Base-by-base conservation (phyloP, 805 yeast genomes). In the Yarrowia hollandica region DNA sequence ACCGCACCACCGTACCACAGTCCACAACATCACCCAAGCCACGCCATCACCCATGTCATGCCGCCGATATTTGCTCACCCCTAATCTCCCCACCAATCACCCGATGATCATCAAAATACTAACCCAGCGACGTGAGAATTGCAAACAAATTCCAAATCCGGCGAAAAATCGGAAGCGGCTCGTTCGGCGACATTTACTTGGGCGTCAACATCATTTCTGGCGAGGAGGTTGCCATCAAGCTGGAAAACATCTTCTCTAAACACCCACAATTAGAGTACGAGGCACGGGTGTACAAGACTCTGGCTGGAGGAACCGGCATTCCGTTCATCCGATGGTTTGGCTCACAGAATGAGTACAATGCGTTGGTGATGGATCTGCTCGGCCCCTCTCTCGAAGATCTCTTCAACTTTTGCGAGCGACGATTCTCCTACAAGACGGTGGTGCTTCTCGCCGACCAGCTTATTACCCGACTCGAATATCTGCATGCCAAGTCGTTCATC, bases 301-400 rank as follows among this genome's bases (percentile, higher is more conserved):
- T 92, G 59, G 85, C 96, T 64, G 99, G 98, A 33, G 98, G 98
- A 28, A 92, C 92, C 33, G 98, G 99, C 28, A 90, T 92, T 61
- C 98, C 99, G 3, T 91, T 90, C 74, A 90, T 92, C 30, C 83
- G 98, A 72, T 92, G 97, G 95, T 91, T 84, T 72, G 99, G 98
- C 34, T 87, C 95, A 1, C 98, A 92, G 72, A 89, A 96, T 66
- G 97, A 91, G 71, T 92, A 90, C 71, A 89, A 91, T 72, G 97
- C 97, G 35, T 86, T 92, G 91, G 98, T 92, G 37, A 92, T 92
- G 67, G 99, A 92, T 71, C 80, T 92, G 57, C 79, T 92, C 67
- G 99, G 99, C 5, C 98, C 98, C 4, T 87, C 96, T 0, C 78
- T 92, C 64, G 99, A 92, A 72, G 98, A 94, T 72, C 77, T 92